These are phyloP conservation scores for Magnolia officinalis DNA, from an alignment of 164 flowering plant species.

Conservation along the genomic window DNA sequence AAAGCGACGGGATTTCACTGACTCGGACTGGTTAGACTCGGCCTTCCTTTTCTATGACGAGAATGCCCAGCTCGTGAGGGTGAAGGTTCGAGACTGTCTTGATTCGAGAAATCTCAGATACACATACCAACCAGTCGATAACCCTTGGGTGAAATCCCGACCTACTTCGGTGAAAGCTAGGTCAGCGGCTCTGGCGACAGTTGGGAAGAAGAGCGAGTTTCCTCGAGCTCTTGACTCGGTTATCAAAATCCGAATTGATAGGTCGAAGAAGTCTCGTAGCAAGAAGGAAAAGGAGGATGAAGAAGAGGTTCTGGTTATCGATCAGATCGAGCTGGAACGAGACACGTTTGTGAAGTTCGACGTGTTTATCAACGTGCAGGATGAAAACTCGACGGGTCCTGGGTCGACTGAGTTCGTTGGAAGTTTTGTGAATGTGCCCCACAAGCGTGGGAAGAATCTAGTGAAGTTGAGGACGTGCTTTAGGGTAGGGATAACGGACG, in stretches of 20 bases:
- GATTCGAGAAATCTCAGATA: conserved; percentile 35
- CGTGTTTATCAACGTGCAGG: conserved; percentile 50
- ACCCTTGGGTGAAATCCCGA: conserved; percentile 40
- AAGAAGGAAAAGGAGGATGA: conserved; percentile 49
- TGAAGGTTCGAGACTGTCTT: conserved; percentile 27
- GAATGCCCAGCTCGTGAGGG: too few relatives aligned
- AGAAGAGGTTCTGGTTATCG: conserved; percentile 17
- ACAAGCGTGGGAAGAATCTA: conserved; percentile 5
- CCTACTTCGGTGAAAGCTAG: conserved; percentile 8
- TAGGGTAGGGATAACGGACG: conserved; percentile 23
- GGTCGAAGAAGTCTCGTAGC: conserved; percentile 54
- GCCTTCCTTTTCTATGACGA: too few relatives aligned
- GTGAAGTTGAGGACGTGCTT: conserved; percentile 15
- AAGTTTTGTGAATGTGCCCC: conserved; percentile 53
- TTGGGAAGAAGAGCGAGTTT: conserved; percentile 34
- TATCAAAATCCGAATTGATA: conserved; percentile 28
- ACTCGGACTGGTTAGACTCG: too few relatives aligned
- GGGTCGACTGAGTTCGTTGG: conserved; percentile 51
- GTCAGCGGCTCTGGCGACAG: conserved; percentile 17
- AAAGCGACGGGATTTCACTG: too few relatives aligned
- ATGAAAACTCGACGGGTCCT: conserved; percentile 25
- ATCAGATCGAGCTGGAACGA: conserved; percentile 25
- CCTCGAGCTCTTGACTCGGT: conserved; percentile 31
- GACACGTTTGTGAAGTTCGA: conserved; percentile 51
- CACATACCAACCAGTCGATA: conserved; percentile 41